Base-by-base conservation (phyloP, 2,329 filamentous ascomycete species). In the Trichoderma polysporum region DNA sequence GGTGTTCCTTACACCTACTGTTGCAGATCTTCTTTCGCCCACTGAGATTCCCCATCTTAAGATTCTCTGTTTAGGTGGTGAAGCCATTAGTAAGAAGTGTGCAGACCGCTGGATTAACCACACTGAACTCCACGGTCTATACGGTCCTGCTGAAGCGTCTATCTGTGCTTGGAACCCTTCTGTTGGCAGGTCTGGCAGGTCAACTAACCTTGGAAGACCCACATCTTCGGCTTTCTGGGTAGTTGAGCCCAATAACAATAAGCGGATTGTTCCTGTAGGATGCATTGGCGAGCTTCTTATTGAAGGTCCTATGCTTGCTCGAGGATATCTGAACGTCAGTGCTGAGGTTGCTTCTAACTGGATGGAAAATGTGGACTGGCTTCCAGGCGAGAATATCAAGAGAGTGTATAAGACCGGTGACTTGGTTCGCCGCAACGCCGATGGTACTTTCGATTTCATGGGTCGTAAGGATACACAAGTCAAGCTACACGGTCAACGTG, bases 251-350 rank as follows among this genome's bases (percentile, higher is more conserved):
- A 54, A 62, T 8, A 60, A 70, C n/a, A 35, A 60, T 33, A 58
- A 69, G 33, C 12, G 47, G 19, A 58, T 73, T 8, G 68, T 71
- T 0, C 66, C 72, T 1, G 62, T 73, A 50, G 66, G 69, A 22
- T 64, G 64, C 7, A 47, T 71, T 2, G 72, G 71, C 4, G 72
- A 73, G 35, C 68, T 73, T 6, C 59, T 73, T 5, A 70, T 73
- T 27, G 70, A 73, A 52, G 70, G 70, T 2, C 68, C 69, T 2
- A 68, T 70, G 13, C 69, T 73, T 17, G 70, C 72, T 10, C 67
- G 72, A 3, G 70, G 70, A n/a, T 70, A 70, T 27, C 45, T 71
- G 10, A 62, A 52, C 19, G 66, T 37, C 10, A 66, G 27, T 4
- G 67, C 69, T 2, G 69, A 70, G 1, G 66, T 70, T 22, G 68